Base-by-base conservation (phyloP, 441 rosid genomes). In the Populus hybrid region DNA sequence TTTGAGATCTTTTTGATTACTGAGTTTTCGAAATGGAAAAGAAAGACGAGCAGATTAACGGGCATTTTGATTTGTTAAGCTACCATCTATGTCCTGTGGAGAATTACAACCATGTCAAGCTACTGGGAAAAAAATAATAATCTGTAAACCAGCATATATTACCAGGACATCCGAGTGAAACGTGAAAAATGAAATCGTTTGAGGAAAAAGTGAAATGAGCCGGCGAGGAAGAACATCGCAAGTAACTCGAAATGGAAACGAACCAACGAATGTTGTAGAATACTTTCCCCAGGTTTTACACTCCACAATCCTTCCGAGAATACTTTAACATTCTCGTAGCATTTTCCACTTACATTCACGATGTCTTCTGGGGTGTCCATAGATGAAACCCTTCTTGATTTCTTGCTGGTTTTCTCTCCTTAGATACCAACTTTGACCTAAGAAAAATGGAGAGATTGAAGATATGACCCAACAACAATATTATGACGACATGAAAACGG, bases 81-180 rank as follows among this genome's bases (percentile, higher is more conserved):
- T 34, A 1, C 36, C 36, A 9, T 38, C 12, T 38, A 38, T 38
- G 42, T 38, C 12, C 42, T 38, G 42, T 38, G 42, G 42, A 9
- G 11, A 38, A 38, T 38, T 18, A 61, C 66, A 61, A 7, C n/a
- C 0, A 61, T 19, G 7, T 18, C 66, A 18, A 7, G 23, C 24
- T 23, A 61, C 7, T 6, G 23, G 1, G 10, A 19, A n/a, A 18
- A 9, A 61, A 61, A 61, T 0, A 61, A 61, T 2, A 61, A 18
- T 18, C 7, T 61, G 66, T 61, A 61, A 2, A 14, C 8, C 9
- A 7, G n/a, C 2, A 7, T 64, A 1, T 2, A 21, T 23, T 82
- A 84, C 89, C 86, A 87, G 72, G n/a, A 83, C 38, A 68, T 87
- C 84, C 7, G 85, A 82, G 79, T 8, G 10, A 87, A 28, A 9